phyloP scores from a whole-genome alignment of 306 rosid species.

The Vicia sativa region DNA sequence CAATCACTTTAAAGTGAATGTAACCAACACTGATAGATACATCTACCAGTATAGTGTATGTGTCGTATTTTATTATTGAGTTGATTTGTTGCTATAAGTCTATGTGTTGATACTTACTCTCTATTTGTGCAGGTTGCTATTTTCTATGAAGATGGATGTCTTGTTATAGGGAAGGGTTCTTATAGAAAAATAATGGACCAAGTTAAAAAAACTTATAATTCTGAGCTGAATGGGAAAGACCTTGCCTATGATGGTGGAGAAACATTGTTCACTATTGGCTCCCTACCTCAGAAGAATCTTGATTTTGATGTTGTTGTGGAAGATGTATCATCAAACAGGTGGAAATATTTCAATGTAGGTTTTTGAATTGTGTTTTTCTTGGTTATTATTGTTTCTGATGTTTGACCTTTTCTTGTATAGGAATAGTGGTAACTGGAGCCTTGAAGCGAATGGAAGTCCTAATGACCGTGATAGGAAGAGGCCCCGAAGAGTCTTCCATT shows the following conservation, averaged over 20 bases:
- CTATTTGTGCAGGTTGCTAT: constrained; percentile 60
- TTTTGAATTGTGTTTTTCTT: too few species aligned
- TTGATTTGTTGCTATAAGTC: background rate
- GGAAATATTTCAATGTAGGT: constrained; percentile 1
- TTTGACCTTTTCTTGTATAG: constrained; percentile 39
- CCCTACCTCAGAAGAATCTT: constrained; percentile 79
- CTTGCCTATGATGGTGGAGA: constrained; percentile 95
- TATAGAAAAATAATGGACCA: constrained; percentile 78
- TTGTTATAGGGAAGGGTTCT: constrained; percentile 77
- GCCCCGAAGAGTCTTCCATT: constrained; percentile 54
- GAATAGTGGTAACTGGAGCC: constrained; percentile 62
- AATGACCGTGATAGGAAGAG: constrained; percentile 76
- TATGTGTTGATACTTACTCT: background rate
- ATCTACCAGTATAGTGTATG: constrained; percentile 92
- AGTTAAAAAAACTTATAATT: constrained; percentile 74
- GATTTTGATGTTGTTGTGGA: constrained; percentile 83
- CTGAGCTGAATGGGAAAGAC: constrained; percentile 72
- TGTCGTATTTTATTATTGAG: constrained; percentile 15
- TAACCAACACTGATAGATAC: constrained; percentile 52
- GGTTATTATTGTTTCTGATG: background rate
- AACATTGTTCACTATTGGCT: constrained; percentile 81
- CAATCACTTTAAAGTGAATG: constrained; percentile 76
- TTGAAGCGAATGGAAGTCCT: constrained; percentile 58
- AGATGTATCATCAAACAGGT: constrained; percentile 68
- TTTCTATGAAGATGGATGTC: constrained; percentile 83